Evolutionary conservation across 805 yeast species (phyloP).

Genomic region (Candida tibetensis): DNA sequence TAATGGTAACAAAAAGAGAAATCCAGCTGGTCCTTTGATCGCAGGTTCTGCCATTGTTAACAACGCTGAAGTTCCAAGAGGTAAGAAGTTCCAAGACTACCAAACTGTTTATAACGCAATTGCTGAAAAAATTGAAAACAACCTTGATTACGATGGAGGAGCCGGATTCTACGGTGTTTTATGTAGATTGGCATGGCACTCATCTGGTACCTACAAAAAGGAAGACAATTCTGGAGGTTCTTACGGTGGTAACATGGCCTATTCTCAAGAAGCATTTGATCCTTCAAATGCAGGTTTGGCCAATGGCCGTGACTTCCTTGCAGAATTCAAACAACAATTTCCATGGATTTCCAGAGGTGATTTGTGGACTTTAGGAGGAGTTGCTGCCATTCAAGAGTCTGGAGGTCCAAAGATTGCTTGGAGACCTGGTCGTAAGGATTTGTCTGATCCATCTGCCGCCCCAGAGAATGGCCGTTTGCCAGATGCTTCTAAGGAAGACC

Average conservation of each 20-base stretch:
- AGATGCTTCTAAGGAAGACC: constrained; percentile 41
- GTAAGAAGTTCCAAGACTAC: constrained; percentile 49
- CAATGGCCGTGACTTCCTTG: constrained; percentile 54
- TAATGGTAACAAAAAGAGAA: constrained; percentile 9
- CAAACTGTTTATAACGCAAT: constrained; percentile 70
- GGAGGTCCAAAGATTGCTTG: constrained; percentile 61
- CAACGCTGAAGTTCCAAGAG: constrained; percentile 35
- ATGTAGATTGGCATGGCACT: constrained; percentile 40
- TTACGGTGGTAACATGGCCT: constrained; percentile 36
- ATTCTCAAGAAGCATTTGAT: constrained; percentile 51
- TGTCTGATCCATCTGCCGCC: constrained; percentile 21
- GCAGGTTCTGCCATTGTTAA: constrained; percentile 17
- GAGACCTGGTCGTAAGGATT: constrained; percentile 53
- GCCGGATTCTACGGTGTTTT: constrained; percentile 39
- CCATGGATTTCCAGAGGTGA: constrained; percentile 67
- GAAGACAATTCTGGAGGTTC: constrained; percentile 33
- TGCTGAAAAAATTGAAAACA: constrained; percentile 38
- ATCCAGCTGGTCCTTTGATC: constrained; percentile 10
- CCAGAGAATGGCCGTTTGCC: constrained; percentile 54
- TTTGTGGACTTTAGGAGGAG: constrained; percentile 73
- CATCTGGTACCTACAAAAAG: constrained; percentile 31
- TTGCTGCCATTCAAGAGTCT: constrained; percentile 58
- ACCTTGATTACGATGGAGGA: constrained; percentile 29
- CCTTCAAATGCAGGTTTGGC: constrained; percentile 51
- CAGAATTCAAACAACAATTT: constrained; percentile 51